Conservation (phyloP, 179 eudicot species). For the Beta lomatogona region DNA sequence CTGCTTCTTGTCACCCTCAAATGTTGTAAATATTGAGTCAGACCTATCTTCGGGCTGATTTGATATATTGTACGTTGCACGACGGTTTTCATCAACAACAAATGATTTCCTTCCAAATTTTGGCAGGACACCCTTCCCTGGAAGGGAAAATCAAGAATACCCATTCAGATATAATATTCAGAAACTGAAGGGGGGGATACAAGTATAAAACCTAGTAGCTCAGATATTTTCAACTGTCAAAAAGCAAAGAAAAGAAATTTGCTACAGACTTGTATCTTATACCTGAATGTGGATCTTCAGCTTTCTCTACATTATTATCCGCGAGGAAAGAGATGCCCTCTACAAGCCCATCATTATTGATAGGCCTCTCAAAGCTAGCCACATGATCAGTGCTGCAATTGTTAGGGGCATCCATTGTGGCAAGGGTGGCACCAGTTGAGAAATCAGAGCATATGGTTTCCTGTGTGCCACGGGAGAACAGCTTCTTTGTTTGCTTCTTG, state of each 20-base stretch:
- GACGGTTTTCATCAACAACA: constrained; percentile 76
- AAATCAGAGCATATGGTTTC: constrained; percentile 71
- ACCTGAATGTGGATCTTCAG: constrained; percentile 67
- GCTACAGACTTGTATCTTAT: constrained; percentile 1
- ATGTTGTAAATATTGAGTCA: constrained; percentile 66
- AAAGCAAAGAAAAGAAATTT: background rate
- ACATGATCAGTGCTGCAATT: constrained; percentile 38
- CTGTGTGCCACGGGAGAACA: constrained; percentile 40
- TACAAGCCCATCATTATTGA: constrained; percentile 45
- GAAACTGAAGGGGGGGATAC: background rate
- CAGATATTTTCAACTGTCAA: background rate
- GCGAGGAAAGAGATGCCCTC: constrained; percentile 54
- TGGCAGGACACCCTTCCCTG: constrained; percentile 58
- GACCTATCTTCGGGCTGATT: constrained; percentile 45
- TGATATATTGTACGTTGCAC: constrained; percentile 67
- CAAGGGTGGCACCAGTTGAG: constrained; percentile 75
- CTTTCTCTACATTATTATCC: constrained; percentile 54
- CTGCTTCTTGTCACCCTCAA: constrained; percentile 83
- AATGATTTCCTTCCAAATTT: constrained; percentile 62
- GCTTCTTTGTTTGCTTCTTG: constrained; percentile 61
- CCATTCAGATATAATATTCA: constrained; percentile 16
- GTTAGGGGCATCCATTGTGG: constrained; percentile 50
- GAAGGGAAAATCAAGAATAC: background rate
- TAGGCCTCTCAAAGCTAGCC: constrained; percentile 44
- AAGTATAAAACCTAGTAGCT: background rate